Evolutionary conservation across 1,284 basidiomycete genomes (phyloP).

Genomic region (Sporisorium exsertum): DNA sequence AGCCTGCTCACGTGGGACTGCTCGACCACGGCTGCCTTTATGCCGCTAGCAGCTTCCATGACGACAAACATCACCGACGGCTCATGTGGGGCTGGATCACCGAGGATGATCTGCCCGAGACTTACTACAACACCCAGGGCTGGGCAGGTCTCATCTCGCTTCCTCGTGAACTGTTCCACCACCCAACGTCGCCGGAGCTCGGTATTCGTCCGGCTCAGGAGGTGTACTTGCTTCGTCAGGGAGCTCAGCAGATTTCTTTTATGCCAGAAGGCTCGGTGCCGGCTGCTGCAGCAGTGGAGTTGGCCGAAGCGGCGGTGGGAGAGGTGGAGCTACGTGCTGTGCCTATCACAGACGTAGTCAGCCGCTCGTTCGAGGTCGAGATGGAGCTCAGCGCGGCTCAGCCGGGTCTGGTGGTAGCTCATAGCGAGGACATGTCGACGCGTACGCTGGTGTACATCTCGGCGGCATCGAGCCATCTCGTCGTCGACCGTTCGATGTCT

Average conservation of each 20-base stretch:
- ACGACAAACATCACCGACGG: constrained; percentile 33
- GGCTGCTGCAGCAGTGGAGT: not conserved
- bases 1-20: constrained; percentile 25
- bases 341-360: constrained; percentile 4
- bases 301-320: constrained; percentile 4
- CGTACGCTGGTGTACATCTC: constrained; percentile 35
- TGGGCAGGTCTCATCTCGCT: constrained; percentile 55
- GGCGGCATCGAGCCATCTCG: constrained; percentile 11
- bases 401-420: constrained; percentile 38
- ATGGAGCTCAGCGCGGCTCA: constrained; percentile 17
- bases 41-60: constrained; percentile 54
- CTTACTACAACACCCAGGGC: constrained; percentile 51
- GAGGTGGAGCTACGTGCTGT: constrained; percentile 2
- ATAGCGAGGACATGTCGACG: constrained; percentile 32
- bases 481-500: constrained; percentile 41
- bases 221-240: constrained; percentile 32
- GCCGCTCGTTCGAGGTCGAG: constrained; percentile 38
- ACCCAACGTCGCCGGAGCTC: constrained; percentile 31
- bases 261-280: not conserved
- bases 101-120: constrained; percentile 52
- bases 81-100: constrained; percentile 62
- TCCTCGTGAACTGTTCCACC: constrained; percentile 50
- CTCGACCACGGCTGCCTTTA: constrained; percentile 59
- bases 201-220: constrained; percentile 41
- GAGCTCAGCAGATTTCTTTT: constrained; percentile 16